Percentiles rank a stretch among this genome's conserved stretches.
Evolutionary conservation across 2,329 filamentous ascomycete species (phyloP).

Genomic region (Trichoderma lentiforme): DNA sequence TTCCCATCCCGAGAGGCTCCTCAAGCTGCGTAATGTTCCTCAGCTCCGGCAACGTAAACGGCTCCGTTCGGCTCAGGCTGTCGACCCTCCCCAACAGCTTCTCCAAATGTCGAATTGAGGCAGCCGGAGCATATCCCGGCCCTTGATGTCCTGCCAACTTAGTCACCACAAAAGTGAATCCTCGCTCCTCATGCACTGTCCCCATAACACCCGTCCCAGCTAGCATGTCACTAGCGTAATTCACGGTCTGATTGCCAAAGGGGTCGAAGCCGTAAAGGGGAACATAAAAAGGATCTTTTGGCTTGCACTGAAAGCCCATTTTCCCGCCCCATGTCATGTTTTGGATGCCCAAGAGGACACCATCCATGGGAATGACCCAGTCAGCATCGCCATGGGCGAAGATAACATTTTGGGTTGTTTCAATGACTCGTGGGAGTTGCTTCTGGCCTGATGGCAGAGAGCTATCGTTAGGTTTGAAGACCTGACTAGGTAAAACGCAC

Average conservation of each 20-base stretch:
- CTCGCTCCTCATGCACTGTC: constrained; percentile 67
- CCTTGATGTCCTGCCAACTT: constrained; percentile 65
- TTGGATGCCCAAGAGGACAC: constrained; percentile 68
- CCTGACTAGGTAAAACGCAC: no score
- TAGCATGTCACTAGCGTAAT: constrained; percentile 37
- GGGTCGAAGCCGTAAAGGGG: constrained; percentile 37
- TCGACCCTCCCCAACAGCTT: constrained; percentile 69
- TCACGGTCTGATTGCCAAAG: constrained; percentile 35
- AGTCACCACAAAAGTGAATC: constrained; percentile 67
- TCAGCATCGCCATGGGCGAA: constrained; percentile 71
- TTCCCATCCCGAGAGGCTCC: constrained; percentile 25
- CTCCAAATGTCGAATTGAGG: constrained; percentile 70
- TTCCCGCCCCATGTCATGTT: constrained; percentile 77
- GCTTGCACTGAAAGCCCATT: constrained; percentile 64
- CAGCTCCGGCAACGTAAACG: constrained; percentile 34
- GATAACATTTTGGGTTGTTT: constrained; percentile 68
- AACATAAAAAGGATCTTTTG: constrained; percentile 63
- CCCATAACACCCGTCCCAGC: constrained; percentile 67
- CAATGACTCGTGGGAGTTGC: constrained; percentile 68
- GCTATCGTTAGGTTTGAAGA: constrained; percentile 32
- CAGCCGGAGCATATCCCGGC: constrained; percentile 65
- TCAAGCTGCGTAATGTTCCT: constrained; percentile 21
- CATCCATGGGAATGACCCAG: constrained; percentile 64
- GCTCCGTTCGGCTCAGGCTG: constrained; percentile 43
- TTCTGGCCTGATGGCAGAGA: constrained; percentile 48